Evolutionary conservation across 352 stramenopile genomes (phyloP), one percentile per base, ranked within the genome.

Genomic region (Globisporangium abappressorium): DNA sequence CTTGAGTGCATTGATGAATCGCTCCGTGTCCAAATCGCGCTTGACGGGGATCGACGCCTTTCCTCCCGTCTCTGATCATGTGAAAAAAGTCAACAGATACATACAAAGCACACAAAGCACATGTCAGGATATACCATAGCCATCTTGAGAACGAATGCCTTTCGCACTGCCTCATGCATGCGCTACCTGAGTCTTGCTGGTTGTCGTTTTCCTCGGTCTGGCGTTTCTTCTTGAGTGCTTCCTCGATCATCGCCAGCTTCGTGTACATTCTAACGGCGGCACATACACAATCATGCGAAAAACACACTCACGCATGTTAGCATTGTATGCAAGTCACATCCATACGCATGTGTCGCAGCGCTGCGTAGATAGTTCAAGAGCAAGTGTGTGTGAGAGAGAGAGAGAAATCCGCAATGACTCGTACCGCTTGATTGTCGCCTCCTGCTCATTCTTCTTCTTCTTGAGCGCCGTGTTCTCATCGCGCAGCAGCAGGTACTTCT

Each of bases 361-460:
- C 2, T 33, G 30, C 30, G 30, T 33, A 33, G 30, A 33, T 33
- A 33, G 30, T 6, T 5, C 30, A 57, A 38, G 33, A 38, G 8
- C 7, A 38, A 38, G 33, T 38, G 33, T 38, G 30, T 26, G 9
- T 34, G 8, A 41, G 26, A 14, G 24, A 18, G 22, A 22, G 22
- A 33, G 30, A 33, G 34, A 3, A 62, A 0, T 11, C 5, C 28
- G 22, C 20, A 8, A 14, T 14, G 30, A 67, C 33, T 65, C 69
- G 30, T 66, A 93, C 85, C 85, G 70, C 75, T 95, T 97, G 74
- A 96, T 97, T 43, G 87, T 94, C 30, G 79, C 81, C 64, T 97
- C 88, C 75, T 97, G 90, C 70, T 97, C 89, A 84, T 97, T 96
- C 71, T 95, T 96, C 78, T 95, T 95, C 71, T 87, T 89, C 81